Evolutionary conservation across 2,329 filamentous ascomycete species (phyloP), one percentile per base, ranked within the genome.

Genomic region (Fusarium solani-melongenae): DNA sequence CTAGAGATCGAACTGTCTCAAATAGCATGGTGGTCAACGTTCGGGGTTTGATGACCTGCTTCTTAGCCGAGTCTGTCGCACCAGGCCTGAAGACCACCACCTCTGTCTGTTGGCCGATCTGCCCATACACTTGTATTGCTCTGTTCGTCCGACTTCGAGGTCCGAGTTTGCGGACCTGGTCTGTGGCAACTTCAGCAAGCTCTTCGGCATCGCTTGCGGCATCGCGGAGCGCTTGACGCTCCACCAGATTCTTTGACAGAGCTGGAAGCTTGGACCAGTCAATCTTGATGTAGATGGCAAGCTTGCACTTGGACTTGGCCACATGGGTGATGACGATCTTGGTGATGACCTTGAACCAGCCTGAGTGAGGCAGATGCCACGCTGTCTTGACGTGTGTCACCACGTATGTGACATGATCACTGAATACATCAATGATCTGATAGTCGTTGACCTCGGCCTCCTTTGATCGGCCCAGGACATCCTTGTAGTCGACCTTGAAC

Each of bases 251-350:
- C 80, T 89, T 90, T 17, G 88, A 88, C 46, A 92, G 83, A 0
- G 88, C 86, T 12, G 91, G 92, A 62, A 89, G 86, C 73, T 91
- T 92, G 29, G 90, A 88, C 96, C 96, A 98, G 76, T 94, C 93
- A n/a, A 98, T 90, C 77, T 92, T 93, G 62, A 92, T 93, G 83
- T 94, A 97, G 49, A 98, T 90, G 29, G 95, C 93, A 64, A 99
- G 89, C 84, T 96, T 98, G 82, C 94, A 97, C 81, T 93, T 95
- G 14, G 94, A 95, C 83, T 98, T 98, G 61, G 94, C 92, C 69
- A 96, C 89, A 79, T 98, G 94, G 3, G 96, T 98, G 71, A 99
- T 96, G 72, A 98, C 94, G 71, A 98, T 91, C 83, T 98, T 98
- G 74, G 91, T 96, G 66, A 97, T 90, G 24, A 98, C 86, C 76